phyloP scores from a whole-genome alignment of 495 filamentous ascomycete genomes.

The Hyaloscypha hepaticicola region DNA sequence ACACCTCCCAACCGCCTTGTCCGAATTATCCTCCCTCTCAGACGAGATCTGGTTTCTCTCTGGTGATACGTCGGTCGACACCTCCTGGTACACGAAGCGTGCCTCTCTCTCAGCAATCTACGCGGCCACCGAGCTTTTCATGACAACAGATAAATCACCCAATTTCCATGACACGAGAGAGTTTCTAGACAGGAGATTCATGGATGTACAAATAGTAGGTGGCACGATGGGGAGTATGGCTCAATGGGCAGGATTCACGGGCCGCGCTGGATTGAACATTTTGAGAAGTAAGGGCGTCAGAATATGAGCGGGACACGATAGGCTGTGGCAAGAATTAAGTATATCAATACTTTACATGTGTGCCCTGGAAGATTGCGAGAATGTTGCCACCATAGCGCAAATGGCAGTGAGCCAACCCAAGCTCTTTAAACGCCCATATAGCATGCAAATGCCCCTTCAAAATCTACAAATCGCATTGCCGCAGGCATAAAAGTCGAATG shows the following conservation, averaged over 20 bases:
- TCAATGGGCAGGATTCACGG: conserved; percentile 78
- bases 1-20: conserved; percentile 72
- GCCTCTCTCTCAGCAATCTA: conserved; percentile 76
- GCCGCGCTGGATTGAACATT: conserved; percentile 59
- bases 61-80: conserved; percentile 77
- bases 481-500: neutral
- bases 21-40: conserved; percentile 74
- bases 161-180: conserved; percentile 70
- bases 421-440: neutral
- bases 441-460: neutral
- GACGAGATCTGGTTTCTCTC: conserved; percentile 88
- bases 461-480: neutral
- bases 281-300: conserved; percentile 63
- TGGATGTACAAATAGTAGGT: conserved; percentile 62
- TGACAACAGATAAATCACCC: conserved; percentile 77
- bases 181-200: conserved; percentile 75
- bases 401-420: neutral
- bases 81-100: conserved; percentile 89
- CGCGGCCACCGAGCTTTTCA: conserved; percentile 82
- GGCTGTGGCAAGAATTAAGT: neutral
- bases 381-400: neutral
- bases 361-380: neutral
- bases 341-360: neutral
- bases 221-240: conserved; percentile 57
- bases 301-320: conserved; percentile 42